Percentiles rank a stretch among this genome's conserved stretches.
Conservation (phyloP, 176 grass and related monocot genomes). For the Coix lacrymajobi region DNA sequence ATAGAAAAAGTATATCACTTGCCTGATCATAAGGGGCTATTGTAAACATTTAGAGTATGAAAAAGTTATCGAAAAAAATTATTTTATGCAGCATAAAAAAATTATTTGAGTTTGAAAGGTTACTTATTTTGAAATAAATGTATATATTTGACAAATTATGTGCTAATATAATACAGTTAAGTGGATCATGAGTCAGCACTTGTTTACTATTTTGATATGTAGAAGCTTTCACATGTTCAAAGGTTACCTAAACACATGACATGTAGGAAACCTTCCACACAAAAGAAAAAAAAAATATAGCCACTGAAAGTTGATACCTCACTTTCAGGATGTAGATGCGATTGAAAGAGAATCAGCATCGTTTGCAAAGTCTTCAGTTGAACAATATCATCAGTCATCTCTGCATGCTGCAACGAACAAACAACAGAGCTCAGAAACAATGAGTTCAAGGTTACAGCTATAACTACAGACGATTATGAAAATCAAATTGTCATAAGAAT, state of each 20-base stretch:
- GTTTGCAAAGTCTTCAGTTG: slow-evolving; percentile 98
- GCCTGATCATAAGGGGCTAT: too few species aligned
- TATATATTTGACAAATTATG: too few species aligned
- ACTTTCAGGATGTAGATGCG: slow-evolving; percentile 80
- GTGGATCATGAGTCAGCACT: too few species aligned
- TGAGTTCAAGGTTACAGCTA: slow-evolving; percentile 1
- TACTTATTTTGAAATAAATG: too few species aligned
- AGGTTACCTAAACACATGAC: slow-evolving; percentile 9
- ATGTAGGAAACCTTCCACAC: neutral
- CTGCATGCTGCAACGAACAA: slow-evolving; percentile 62
- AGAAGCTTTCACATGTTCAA: slow-evolving; percentile 2
- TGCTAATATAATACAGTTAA: too few species aligned
- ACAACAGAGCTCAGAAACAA: slow-evolving; percentile 25
- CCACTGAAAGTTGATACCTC: slow-evolving; percentile 55
- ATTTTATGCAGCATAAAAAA: too few species aligned
- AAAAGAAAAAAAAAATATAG: slow-evolving; percentile 17
- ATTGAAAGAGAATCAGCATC: slow-evolving; percentile 93
- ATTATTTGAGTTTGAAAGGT: too few species aligned
- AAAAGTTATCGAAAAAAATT: too few species aligned
- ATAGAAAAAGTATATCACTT: too few species aligned
- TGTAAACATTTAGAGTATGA: too few species aligned
- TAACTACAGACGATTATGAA: slow-evolving; percentile 1
- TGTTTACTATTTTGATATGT: slow-evolving; percentile 13
- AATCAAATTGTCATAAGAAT: neutral
- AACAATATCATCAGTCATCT: slow-evolving; percentile 92